Conservation (phyloP, 2,329 filamentous ascomycete species). For the Epichloe sibirici region DNA sequence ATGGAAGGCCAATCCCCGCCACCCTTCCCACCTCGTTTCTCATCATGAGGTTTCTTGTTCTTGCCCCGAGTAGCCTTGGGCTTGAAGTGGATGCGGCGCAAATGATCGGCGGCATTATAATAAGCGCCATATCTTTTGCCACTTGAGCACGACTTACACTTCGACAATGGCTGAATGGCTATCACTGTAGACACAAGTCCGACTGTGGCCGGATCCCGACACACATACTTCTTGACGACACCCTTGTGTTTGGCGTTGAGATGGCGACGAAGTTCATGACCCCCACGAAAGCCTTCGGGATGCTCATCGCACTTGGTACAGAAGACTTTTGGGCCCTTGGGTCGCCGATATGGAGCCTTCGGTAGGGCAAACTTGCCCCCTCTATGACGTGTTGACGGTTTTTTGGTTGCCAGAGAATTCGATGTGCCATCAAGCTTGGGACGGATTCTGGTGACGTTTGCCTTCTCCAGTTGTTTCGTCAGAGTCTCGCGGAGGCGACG, state of each 20-base stretch:
- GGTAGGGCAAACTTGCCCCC: conserved; percentile 33
- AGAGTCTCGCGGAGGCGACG: conserved; percentile 36
- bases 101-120: conserved; percentile 88
- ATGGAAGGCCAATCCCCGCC: conserved; percentile 44
- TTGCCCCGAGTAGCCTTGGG: conserved; percentile 39
- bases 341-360: conserved; percentile 40
- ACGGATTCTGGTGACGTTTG: conserved; percentile 25
- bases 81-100: conserved; percentile 80
- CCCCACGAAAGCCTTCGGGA: conserved; percentile 70
- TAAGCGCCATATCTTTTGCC: conserved; percentile 78
- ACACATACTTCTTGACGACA: conserved; percentile 44
- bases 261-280: conserved; percentile 68
- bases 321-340: conserved; percentile 57
- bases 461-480: conserved; percentile 32
- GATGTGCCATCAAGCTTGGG: conserved; percentile 28
- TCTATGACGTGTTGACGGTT: conserved; percentile 17
- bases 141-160: conserved; percentile 72
- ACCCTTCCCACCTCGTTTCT: conserved; percentile 42
- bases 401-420: conserved; percentile 6
- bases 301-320: conserved; percentile 61
- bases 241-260: conserved; percentile 51
- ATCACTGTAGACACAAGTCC: conserved; percentile 30
- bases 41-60: conserved; percentile 26
- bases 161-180: conserved; percentile 53
- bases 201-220: conserved; percentile 36